A percentile compares a stretch with the other conserved stretches of the same genome.
These are phyloP conservation scores for Claviceps lovelessii DNA, from an alignment of 2,329 filamentous ascomycete genomes.

Conservation along the genomic window DNA sequence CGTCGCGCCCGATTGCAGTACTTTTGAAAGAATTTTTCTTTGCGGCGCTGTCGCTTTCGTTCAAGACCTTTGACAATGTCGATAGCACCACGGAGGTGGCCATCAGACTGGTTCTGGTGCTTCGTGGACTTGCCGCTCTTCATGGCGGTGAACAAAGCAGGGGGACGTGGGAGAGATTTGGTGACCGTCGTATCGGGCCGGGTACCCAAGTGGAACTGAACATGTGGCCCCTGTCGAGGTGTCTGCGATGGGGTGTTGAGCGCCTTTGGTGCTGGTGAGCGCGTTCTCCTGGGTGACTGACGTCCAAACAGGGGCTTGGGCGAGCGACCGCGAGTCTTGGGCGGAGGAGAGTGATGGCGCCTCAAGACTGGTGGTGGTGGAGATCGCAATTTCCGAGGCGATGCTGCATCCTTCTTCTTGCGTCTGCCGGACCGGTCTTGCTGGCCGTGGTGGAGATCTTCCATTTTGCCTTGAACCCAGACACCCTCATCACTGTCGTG, in stretches of 20 bases:
- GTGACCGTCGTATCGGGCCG: slow-evolving; percentile 60
- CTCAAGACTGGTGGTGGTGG: slow-evolving; percentile 21
- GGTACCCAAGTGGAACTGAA: slow-evolving; percentile 27
- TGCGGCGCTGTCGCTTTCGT: slow-evolving; percentile 80
- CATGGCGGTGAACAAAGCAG: slow-evolving; percentile 50
- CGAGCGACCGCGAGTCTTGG: slow-evolving; percentile 24
- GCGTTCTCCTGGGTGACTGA: slow-evolving; percentile 54
- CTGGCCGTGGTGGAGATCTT: slow-evolving; percentile 47
- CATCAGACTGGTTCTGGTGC: slow-evolving; percentile 24
- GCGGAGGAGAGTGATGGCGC: slow-evolving; percentile 18
- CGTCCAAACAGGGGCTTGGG: slow-evolving; percentile 42
- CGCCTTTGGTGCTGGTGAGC: slow-evolving; percentile 52
- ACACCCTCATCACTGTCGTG: slow-evolving; percentile 54
- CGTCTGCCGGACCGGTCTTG: slow-evolving; percentile 30
- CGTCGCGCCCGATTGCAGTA: slow-evolving; percentile 74
- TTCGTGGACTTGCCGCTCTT: slow-evolving; percentile 28
- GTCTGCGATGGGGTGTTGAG: slow-evolving; percentile 23
- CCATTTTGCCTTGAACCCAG: slow-evolving; percentile 59
- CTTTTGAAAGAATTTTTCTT: slow-evolving; percentile 83
- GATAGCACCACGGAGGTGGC: slow-evolving; percentile 79
- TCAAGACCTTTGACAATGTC: slow-evolving; percentile 96
- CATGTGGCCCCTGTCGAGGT: slow-evolving; percentile 25
- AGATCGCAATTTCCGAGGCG: slow-evolving; percentile 31
- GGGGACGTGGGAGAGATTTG: slow-evolving; percentile 72
- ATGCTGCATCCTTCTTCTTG: slow-evolving; percentile 35